Base-by-base conservation (phyloP, 2,329 filamentous ascomycete genomes). In the Venturia aucupariae region DNA sequence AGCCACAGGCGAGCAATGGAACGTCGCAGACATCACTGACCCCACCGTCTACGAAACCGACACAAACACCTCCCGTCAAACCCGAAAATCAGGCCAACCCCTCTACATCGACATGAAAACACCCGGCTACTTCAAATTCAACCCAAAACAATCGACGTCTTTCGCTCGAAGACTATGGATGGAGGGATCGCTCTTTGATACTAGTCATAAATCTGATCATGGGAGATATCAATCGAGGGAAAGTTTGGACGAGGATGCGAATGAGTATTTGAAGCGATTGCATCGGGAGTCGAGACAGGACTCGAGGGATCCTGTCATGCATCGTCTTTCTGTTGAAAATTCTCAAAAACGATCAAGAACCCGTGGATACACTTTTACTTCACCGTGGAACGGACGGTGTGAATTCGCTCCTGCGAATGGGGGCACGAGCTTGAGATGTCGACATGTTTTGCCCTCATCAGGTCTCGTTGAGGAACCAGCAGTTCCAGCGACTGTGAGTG, bases 371-470 rank as follows among this genome's bases (percentile, higher is more conserved):
- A 83, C 86, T 0, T 97, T 97, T 72, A 78, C 80, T 24, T 94
- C 90, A 51, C 92, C 92, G 0, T 97, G 93, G 93, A 86, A 90
- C 66, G 90, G 90, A 19, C 83, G 84, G 51, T 97, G 93, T 76
- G 89, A 92, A 66, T 97, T 97, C 75, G 81, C 84, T 19, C 94
- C 92, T 0, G 88, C 89, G 44, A 82, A 86, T 64, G 87, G 84
- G 54, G 92, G 93, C 2, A 86, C 88, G 62, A 88, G 84, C 64
- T 76, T 95, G 17, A 86, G 86, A 70, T 39, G 68, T 75, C 24
- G 73, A 71, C 62, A 64, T 35, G 32, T 62, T 57, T 38, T 64
- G 4, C 51, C 51, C 51, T 57, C 51, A 35, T 35, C 51, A 4
- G 51, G 51, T 57, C 19, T 57, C 17, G 27, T 48, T 8, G n/a